Conservation (phyloP, 768 basidiomycete species). For the Amanita pseudoporphyria region DNA sequence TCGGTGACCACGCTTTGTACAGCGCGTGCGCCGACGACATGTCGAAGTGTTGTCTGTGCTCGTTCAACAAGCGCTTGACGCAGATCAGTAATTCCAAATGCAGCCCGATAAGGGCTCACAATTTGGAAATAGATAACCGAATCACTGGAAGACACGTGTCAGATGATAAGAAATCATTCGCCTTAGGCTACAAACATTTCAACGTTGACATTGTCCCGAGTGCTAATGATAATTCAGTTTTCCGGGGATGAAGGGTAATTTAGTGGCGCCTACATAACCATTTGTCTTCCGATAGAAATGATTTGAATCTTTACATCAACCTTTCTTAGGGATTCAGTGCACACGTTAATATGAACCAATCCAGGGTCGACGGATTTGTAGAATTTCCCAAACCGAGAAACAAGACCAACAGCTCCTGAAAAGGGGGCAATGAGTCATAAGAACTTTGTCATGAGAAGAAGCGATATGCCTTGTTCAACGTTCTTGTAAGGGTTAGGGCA, state of each 20-base stretch:
- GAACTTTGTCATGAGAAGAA: neutral
- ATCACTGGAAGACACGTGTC: constrained; percentile 39
- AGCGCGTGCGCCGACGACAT: constrained; percentile 90
- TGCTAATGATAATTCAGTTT: constrained; percentile 26
- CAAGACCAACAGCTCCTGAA: constrained; percentile 81
- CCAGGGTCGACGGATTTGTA: constrained; percentile 95
- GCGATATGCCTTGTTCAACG: constrained; percentile 62
- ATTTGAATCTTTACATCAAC: constrained; percentile 98
- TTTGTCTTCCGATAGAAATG: constrained; percentile 75
- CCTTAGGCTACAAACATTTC: constrained; percentile 55
- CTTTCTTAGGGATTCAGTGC: constrained; percentile 77
- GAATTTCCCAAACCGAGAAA: constrained; percentile 92
- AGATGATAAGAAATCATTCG: constrained; percentile 6
- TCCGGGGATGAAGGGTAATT: neutral
- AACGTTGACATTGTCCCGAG: constrained; percentile 93
- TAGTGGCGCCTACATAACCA: constrained; percentile 51
- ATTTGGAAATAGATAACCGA: constrained; percentile 94
- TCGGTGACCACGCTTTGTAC: constrained; percentile 97
- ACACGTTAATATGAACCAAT: constrained; percentile 86
- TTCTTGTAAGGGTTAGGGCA: constrained; percentile 79
- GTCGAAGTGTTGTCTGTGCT: constrained; percentile 91
- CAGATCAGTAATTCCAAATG: constrained; percentile 88
- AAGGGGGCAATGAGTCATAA: constrained; percentile 6
- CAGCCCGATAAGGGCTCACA: constrained; percentile 83
- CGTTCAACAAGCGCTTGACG: constrained; percentile 78